A percentile compares a stretch with the other conserved stretches of the same genome.
These are phyloP conservation scores for Angophora floribunda DNA, from an alignment of 345 rosid genomes.

Conservation along the genomic window DNA sequence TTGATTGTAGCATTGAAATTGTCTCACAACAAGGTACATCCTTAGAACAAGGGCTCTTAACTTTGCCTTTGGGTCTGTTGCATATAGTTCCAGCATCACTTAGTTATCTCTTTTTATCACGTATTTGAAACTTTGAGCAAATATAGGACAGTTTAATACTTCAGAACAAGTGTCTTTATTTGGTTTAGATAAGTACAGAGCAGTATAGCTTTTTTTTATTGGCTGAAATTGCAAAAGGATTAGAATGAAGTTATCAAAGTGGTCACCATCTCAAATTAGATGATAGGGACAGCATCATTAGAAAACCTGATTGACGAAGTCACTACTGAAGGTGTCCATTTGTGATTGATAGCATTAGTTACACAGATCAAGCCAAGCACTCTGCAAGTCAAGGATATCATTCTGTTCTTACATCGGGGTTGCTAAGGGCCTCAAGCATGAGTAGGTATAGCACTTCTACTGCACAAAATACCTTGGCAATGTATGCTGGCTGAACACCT, in stretches of 20 bases:
- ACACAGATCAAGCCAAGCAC: background rate
- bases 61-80: background rate
- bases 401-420: background rate
- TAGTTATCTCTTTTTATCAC: background rate
- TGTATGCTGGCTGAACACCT: background rate
- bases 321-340: background rate
- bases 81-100: background rate
- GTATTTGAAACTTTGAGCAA: background rate
- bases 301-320: background rate
- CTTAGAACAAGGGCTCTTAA: background rate
- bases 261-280: background rate
- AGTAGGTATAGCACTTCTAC: background rate
- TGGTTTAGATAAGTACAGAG: background rate
- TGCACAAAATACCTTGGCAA: background rate
- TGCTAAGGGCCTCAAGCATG: background rate
- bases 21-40: slow-evolving; percentile 63
- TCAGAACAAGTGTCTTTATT: background rate
- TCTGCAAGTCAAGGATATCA: background rate
- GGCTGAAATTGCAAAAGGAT: background rate
- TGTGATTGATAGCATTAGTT: background rate
- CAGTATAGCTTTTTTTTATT: background rate
- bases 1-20: slow-evolving; percentile 81
- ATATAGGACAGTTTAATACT: background rate
- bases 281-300: background rate
- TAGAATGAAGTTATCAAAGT: background rate